Evolutionary conservation across 768 basidiomycete species (phyloP), one percentile per base, ranked within the genome.

Genomic region (Auricularia auricula-judae): DNA sequence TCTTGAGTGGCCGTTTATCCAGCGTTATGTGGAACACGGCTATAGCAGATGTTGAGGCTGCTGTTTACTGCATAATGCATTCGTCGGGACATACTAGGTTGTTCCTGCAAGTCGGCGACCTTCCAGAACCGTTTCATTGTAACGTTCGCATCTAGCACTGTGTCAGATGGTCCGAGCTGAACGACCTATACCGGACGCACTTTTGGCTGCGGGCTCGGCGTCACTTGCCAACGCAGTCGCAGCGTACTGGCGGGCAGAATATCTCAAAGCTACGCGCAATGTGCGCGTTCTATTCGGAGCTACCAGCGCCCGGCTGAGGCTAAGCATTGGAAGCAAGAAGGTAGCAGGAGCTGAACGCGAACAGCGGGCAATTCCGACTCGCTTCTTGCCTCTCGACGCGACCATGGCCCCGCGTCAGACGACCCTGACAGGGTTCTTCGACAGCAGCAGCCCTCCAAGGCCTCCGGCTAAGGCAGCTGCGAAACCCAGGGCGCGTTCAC

Each of bases 51-150:
- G 39, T 4, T 76, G 78, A 66, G 59, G n/a, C 8, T 36, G 4
- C 42, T 35, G 61, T n/a, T 18, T 21, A 62, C 2, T 33, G 29
- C n/a, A 65, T 39, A 35, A 10, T 61, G 21, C 47, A 18, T 36
- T 56, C 63, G 65, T 36, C 3, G 51, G n/a, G 34, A 66, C 72
- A 39, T 29, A 77, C 78, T 77, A 72, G 66, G 2, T 67, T 67
- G 81, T 64, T 80, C 75, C 67, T 88, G 85, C 63, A 98, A 79
- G 18, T 83, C 83, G n/a, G 95, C 97, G 0, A 82, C 83, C 72
- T 93, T 94, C 97, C 97, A 99, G 73, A 98, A 98, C 33, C 97
- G 81, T 68, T 89, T 88, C 74, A 91, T 78, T 1, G 91, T 89
- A 44, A 85, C 83, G 75, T 97, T 92, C 11, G 91, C 93, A 66